These are phyloP conservation scores for Peronosclerospora sorghi DNA, from an alignment of 352 stramenopile species.

Conservation along the genomic window DNA sequence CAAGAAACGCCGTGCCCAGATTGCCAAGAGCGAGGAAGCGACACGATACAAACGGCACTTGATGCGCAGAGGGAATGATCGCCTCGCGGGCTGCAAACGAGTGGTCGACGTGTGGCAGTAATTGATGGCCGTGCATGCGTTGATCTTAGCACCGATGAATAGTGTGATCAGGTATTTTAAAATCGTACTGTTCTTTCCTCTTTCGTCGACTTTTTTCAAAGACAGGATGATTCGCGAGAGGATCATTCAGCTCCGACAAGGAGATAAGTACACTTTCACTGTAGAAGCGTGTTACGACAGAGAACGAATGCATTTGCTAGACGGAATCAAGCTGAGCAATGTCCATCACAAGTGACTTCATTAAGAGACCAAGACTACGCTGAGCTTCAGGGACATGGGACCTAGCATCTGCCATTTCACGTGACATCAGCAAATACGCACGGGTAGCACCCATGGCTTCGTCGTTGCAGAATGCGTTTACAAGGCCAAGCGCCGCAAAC, in stretches of 20 bases:
- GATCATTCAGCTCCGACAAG: too few relatives aligned
- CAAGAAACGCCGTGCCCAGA: conserved; percentile 75
- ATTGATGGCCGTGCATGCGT: conserved; percentile 89
- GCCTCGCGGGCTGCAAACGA: conserved; percentile 81
- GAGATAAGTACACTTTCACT: conserved; percentile 59
- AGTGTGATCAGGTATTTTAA: conserved; percentile 72
- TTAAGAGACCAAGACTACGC: conserved; percentile 74
- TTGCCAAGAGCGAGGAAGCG: conserved; percentile 61
- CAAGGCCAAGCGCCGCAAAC: conserved; percentile 52
- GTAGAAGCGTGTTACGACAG: conserved; percentile 74
- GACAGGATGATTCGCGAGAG: conserved; percentile 56
- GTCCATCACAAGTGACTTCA: conserved; percentile 72
- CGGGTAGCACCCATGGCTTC: conserved; percentile 67
- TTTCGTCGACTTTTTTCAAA: conserved; percentile 63
- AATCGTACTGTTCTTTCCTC: conserved; percentile 73
- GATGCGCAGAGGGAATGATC: conserved; percentile 77
- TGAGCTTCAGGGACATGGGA: conserved; percentile 46
- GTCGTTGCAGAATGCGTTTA: conserved; percentile 69
- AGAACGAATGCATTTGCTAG: conserved; percentile 75
- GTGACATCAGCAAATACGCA: conserved; percentile 55
- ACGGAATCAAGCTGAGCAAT: conserved; percentile 59
- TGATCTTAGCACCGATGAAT: conserved; percentile 73
- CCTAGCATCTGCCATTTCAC: conserved; percentile 60
- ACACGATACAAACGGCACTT: conserved; percentile 72
- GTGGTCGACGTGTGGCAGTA: too few relatives aligned